Evolutionary conservation across 1,139 yeast species (phyloP), one percentile per base, ranked within the genome.

Genomic region (Magnusiomyces magnusii): DNA sequence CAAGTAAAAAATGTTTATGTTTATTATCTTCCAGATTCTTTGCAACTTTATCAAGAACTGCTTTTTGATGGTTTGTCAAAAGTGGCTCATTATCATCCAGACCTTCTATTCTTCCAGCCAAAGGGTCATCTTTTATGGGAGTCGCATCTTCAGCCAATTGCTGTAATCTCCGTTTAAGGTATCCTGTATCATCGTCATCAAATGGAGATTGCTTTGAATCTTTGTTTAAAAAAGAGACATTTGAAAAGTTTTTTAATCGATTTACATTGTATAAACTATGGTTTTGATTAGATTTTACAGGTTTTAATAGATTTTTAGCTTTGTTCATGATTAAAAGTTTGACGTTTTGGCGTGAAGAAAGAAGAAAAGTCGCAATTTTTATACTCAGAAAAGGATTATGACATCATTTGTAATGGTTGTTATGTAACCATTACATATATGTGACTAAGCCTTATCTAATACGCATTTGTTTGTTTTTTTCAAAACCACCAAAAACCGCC

Each of bases 91-190:
- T 31, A 31, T 13, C n/a, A 39, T 55, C 51, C 21, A 41, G 5
- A 3, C 44, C 44, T n/a, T 9, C 55, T 1, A 56, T 49, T 23
- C 58, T 56, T 13, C 70, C 69, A 0, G 70, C 70, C 21, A 34
- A 49, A 7, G 76, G 73, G 61, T 75, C 77, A 31, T 69, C 77
- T 25, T 67, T 66, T 1, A 66, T 58, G 1, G 75, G 76, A 2
- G 65, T 58, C 3, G 79, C 77, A 42, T 76, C 75, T 62, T 77
- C 80, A 0, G 79, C 76, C 27, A 78, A 65, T 58, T 75, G 77
- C 56, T 73, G 73, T 21, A 78, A 64, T 44, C 78, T 66, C 23
- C 74, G 66, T 54, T 63, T 70, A 74, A 78, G 69, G 47, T 69
- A 71, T 2, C 77, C 74, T 1, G 60, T 53, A 44, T 73, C 75